Base-by-base conservation (phyloP, 1,284 basidiomycete genomes). In the Heterobasidion irregulare region DNA sequence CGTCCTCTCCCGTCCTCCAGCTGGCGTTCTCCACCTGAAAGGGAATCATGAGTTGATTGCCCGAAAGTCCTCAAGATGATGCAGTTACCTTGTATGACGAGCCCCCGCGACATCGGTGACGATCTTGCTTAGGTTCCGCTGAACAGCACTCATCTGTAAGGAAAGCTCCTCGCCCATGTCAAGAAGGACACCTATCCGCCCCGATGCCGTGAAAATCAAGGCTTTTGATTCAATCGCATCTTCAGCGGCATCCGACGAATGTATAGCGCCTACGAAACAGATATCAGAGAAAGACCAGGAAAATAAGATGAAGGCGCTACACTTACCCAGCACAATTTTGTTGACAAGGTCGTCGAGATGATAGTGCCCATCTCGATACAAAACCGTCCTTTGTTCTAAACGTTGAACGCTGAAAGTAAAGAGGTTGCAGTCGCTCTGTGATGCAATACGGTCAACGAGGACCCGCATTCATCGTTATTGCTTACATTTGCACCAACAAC, bases 401-500 rank as follows among this genome's bases (percentile, higher is more conserved):
- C 65, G 64, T 55, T 76, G 75, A 16, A 86, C 63, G 41, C 76
- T 70, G 66, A 86, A 89, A 1, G 88, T 84, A 61, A 89, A 82
- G 12, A 97, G 62, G 63, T 95, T 94, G 56, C 85, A 75, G 51
- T 90, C 80, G 60, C 78, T 78, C 86, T 92, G 57, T 16, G 35
- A 9, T 16, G 58, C 10, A 52, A 15, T n/a, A 35, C n/a, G 35
- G 47, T 55, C 26, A 15, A 16, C 46, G 10, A 1, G 4, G 26
- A 47, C 6, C 12, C 15, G 12, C 16, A 36, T 52, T 33, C 35
- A 16, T 36, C 12, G 43, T 51, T 38, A 53, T 15, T 0, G 67
- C 78, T 73, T 63, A 94, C 91, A 65, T 93, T 92, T 0, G 86
- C 83, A 41, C 85, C 87, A 44, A 94, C 80, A 46, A 95, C 75